Evolutionary conservation across 2,329 filamentous ascomycete species (phyloP).

Genomic region (Diaporthe ampelina): DNA sequence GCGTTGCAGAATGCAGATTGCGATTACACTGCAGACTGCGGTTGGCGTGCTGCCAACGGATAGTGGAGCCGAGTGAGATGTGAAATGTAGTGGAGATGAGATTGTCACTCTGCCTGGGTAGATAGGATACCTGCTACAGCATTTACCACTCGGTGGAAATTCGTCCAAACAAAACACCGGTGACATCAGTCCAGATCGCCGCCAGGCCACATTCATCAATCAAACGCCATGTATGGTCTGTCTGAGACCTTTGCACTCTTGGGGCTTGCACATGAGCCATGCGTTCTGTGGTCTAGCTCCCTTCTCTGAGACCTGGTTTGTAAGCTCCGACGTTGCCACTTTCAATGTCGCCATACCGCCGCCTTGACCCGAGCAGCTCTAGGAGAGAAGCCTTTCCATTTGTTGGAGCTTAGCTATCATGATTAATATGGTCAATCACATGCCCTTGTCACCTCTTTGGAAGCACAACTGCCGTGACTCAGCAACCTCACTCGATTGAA

Average conservation of each 20-base stretch:
- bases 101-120: neutral
- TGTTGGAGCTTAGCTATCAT: neutral
- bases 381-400: neutral
- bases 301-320: neutral
- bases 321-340: conserved; percentile 23
- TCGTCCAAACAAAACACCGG: conserved; percentile 20
- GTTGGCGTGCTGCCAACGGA: neutral
- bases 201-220: neutral
- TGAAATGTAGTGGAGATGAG: conserved; percentile 14
- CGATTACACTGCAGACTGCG: neutral
- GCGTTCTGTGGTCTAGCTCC: conserved; percentile 6
- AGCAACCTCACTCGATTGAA: no score
- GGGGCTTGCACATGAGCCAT: neutral
- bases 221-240: neutral
- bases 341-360: neutral
- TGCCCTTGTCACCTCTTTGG: neutral
- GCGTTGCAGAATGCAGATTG: conserved; percentile 5
- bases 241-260: neutral
- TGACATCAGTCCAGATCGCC: conserved; percentile 11
- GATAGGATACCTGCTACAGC: neutral
- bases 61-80: conserved; percentile 18
- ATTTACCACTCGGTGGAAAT: conserved; percentile 5
- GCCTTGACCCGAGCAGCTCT: neutral
- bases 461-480: no score
- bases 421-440: neutral